These are phyloP conservation scores for Dioscorea zingiberensis DNA, from an alignment of 106 monocot species.

Conservation along the genomic window DNA sequence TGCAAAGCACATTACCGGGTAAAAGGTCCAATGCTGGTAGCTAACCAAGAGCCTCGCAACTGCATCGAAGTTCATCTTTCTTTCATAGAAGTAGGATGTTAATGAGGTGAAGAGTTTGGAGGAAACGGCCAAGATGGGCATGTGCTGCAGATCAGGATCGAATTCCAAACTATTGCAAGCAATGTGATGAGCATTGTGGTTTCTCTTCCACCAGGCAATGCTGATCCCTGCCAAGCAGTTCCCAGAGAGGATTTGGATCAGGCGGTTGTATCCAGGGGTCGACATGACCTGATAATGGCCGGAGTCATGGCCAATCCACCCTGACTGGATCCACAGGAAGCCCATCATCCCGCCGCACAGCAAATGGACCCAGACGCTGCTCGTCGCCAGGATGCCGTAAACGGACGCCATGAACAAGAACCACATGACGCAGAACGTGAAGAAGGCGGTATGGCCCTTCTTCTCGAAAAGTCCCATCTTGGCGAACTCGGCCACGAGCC, in stretches of 20 bases:
- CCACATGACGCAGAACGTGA: constrained; percentile 17
- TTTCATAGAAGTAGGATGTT: constrained; percentile 41
- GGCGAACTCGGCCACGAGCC: constrained; percentile 41
- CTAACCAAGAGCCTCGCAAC: constrained; percentile 41
- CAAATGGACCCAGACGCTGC: constrained; percentile 17
- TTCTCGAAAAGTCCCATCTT: constrained; percentile 45
- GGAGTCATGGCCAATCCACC: constrained; percentile 71
- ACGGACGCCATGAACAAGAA: constrained; percentile 22
- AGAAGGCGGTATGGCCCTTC: constrained; percentile 27
- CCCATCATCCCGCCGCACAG: constrained; percentile 44
- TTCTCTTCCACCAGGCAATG: constrained; percentile 72
- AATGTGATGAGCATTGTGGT: constrained; percentile 75
- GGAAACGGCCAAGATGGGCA: constrained; percentile 62
- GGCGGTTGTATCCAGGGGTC: constrained; percentile 4
- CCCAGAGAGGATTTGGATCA: constrained; percentile 33
- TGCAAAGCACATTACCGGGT: constrained; percentile 65
- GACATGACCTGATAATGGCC: constrained; percentile 51
- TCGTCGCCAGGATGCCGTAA: constrained; percentile 14
- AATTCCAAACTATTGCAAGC: constrained; percentile 73
- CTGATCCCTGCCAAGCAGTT: constrained; percentile 55
- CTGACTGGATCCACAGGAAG: constrained; percentile 56
- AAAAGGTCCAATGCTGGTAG: constrained; percentile 78
- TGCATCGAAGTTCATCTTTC: constrained; percentile 42
- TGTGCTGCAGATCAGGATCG: constrained; percentile 73
- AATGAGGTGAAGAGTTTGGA: constrained; percentile 46